A percentile compares a stretch with the other conserved stretches of the same genome.
These are phyloP conservation scores for Leccinum incarnatum DNA, from an alignment of 768 basidiomycete genomes.

Conservation along the genomic window DNA sequence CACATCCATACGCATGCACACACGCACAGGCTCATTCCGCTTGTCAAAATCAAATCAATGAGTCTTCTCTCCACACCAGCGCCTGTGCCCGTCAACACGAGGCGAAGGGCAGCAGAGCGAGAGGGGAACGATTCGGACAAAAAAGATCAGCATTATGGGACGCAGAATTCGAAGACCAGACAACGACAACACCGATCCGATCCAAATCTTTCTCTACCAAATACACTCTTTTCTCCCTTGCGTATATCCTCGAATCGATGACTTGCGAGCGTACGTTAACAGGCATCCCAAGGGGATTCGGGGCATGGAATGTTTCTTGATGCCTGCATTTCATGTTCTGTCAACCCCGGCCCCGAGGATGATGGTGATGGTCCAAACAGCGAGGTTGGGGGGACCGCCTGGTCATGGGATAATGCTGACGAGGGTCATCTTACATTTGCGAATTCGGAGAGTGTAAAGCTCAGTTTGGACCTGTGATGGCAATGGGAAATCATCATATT, in stretches of 20 bases:
- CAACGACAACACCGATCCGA: slow-evolving; percentile 1
- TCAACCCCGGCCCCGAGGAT: slow-evolving; percentile 20
- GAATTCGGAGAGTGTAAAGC: slow-evolving; percentile 43
- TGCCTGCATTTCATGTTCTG: slow-evolving; percentile 30
- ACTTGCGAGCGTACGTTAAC: background rate
- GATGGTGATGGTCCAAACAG: slow-evolving; percentile 10
- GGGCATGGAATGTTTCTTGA: slow-evolving; percentile 27
- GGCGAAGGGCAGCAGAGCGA: background rate
- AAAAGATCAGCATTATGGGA: background rate
- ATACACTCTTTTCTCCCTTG: background rate
- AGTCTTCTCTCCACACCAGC: slow-evolving; percentile 14
- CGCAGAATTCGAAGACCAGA: background rate
- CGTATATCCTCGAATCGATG: background rate
- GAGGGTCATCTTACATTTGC: slow-evolving; percentile 18
- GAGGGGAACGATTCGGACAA: background rate
- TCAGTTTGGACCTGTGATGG: slow-evolving; percentile 43
- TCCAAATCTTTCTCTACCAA: background rate
- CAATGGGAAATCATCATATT: too few species aligned
- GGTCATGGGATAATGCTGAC: background rate
- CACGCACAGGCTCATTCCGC: background rate
- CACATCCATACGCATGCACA: background rate
- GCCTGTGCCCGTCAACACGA: background rate
- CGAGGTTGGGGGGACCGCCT: slow-evolving; percentile 9
- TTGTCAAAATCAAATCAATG: slow-evolving; percentile 22
- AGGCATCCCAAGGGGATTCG: background rate